Evolutionary conservation across 228 moss, liverwort and hornwort species (phyloP), one percentile per base, ranked within the genome.

Genomic region (Sphagnum magellanicum): DNA sequence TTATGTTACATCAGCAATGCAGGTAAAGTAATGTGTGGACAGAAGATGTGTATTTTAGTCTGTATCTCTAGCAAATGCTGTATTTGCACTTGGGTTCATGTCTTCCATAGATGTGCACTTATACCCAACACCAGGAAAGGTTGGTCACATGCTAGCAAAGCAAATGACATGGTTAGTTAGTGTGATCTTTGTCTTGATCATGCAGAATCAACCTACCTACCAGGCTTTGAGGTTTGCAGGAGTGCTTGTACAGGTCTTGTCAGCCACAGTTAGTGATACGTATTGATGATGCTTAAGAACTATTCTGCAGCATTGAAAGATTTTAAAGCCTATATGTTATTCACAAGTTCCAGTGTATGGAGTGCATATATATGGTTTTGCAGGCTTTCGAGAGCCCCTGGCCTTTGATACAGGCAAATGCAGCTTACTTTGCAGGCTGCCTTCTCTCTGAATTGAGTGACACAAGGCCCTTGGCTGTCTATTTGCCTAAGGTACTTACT

Each of bases 341-440:
- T 32, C 32, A 32, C 32, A 32, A 32, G 32, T 32, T 32, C 32
- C 32, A 32, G 32, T 32, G 32, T 32, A 2, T 32, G 32, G 32
- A 32, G 32, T 32, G 32, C 3, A 32, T 32, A 32, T 32, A 32
- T 32, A 32, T 32, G 32, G 53, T 52, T 68, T 69, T 81, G 74
- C 90, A 98, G 97, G 91, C 93, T 65, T 93, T 98, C 78, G 97
- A 98, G 60, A 93, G 93, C 77, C 91, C 93, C 52, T 98, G 93
- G 97, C 91, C 97, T 47, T 76, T 98, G 64, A 93, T 98, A 63
- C 97, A 98, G 74, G 97, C 97, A 62, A 98, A 98, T 74, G 93
- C 93, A 16, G 97, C 91, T 53, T 98, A 91, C 71, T 98, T 98
- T 76, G 75, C 90, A 72, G 97, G 89, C 65, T 98, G 93, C 77